Base-by-base conservation (phyloP, 129 eudicot species). In the Centaurea solstitialis region DNA sequence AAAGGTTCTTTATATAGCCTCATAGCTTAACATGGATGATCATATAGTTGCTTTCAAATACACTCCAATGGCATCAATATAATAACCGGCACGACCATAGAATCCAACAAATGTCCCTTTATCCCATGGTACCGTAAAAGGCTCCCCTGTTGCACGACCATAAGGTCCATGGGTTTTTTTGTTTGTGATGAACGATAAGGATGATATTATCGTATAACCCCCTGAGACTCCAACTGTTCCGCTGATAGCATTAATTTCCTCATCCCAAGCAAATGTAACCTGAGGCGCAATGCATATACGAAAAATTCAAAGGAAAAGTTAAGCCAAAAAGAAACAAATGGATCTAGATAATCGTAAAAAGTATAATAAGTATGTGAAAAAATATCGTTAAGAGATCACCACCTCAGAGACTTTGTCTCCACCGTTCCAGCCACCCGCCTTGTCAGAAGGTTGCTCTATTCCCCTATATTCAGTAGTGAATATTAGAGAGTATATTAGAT, bases 171-270 rank as follows among this genome's bases (percentile, higher is more conserved):
- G 40, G 11, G 21, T 39, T 11, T 15, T 15, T 50, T 50, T 50
- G 62, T 50, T 50, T 50, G 62, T 50, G 62, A 50, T 15, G 6
- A 15, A 26, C 5, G 74, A 26, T 17, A 69, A n/a, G 8, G 74
- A 69, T 69, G 74, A 26, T 26, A 69, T 28, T 17, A 69, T 39
- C 74, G 37, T 69, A 69, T 69, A 69, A 2, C 74, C 74, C n/a
- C 21, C 24, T 13, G 18, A 12, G 21, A 28, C 43, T 26, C 74
- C 74, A 12, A 69, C 23, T 2, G 74, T 69, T 26, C 74, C 74
- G 21, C 74, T 39, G 10, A 69, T 69, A 13, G 37, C 74, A 30
- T 12, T 69, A n/a, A 26, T n/a, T 30, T 69, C 74, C 37, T 26
- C 20, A 13, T 30, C 74, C 37, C 21, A 7, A 69, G 7, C n/a